These are phyloP conservation scores for Polyrhizophydium stewartii DNA, from an alignment of 371 early-diverging fungal species.

Conservation along the genomic window DNA sequence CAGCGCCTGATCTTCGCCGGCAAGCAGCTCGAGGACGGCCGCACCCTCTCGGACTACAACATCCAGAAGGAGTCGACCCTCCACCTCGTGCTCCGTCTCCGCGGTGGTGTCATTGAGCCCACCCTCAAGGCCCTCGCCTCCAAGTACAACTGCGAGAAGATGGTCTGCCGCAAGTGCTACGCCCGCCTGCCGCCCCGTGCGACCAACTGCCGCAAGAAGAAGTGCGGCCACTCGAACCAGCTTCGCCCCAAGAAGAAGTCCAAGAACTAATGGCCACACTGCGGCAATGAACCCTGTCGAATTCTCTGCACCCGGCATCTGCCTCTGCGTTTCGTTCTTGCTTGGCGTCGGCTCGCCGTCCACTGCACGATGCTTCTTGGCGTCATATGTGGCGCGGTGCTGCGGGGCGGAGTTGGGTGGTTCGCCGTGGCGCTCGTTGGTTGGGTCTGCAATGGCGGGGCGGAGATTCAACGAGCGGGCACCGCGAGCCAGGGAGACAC, in stretches of 20 bases:
- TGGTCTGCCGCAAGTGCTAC: constrained; percentile 99
- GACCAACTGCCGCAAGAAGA: constrained; percentile 99
- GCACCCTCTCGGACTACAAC: constrained; percentile 78
- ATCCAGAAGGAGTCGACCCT: constrained; percentile 95
- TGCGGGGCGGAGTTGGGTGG: no score
- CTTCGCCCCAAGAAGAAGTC: constrained; percentile 97
- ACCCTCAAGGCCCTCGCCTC: constrained; percentile 95
- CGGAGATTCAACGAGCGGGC: no score
- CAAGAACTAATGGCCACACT: constrained; percentile 32
- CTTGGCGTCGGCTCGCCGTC: no score
- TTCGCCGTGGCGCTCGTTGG: no score
- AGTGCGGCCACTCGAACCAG: constrained; percentile 99
- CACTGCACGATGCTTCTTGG: no score
- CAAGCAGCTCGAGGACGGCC: constrained; percentile 88
- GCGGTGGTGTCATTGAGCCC: constrained; percentile 97
- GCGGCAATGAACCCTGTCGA: no score
- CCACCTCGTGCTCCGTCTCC: constrained; percentile 97
- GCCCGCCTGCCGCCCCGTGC: constrained; percentile 99
- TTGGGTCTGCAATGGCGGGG: no score
- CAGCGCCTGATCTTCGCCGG: constrained; percentile 95
- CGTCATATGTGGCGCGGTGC: no score
- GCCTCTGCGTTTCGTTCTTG: no score
- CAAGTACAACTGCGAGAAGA: constrained; percentile 99
- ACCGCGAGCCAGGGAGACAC: no score
- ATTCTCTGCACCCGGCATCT: no score